phyloP scores from a whole-genome alignment of 1,284 basidiomycete species.

The Termitomyces sp. region DNA sequence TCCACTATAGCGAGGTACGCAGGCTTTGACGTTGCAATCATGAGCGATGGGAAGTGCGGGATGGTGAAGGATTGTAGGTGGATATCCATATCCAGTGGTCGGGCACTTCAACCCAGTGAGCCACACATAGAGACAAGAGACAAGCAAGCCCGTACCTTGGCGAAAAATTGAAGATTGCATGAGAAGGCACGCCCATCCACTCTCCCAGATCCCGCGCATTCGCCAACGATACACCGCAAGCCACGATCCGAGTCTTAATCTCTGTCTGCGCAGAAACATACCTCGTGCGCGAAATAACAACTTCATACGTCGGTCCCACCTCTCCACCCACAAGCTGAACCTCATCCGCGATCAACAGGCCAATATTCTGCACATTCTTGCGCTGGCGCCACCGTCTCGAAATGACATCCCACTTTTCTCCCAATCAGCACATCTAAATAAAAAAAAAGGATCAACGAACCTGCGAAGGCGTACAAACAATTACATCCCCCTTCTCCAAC shows the following conservation, averaged over 20 bases:
- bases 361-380: conserved; percentile 94
- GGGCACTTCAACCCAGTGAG: conserved; percentile 51
- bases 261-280: conserved; percentile 97
- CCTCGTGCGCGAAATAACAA: conserved; percentile 89
- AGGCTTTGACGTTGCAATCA: conserved; percentile 99
- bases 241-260: conserved; percentile 87
- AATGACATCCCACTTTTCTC: conserved; percentile 87
- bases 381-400: conserved; percentile 94
- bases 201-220: conserved; percentile 96
- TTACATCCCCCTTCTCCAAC: conserved; percentile 87
- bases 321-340: conserved; percentile 91
- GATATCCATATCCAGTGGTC: conserved; percentile 95
- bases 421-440: not conserved
- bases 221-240: conserved; percentile 91
- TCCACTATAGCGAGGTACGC: conserved; percentile 93
- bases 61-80: conserved; percentile 95
- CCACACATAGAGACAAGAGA: not conserved
- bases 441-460: conserved; percentile 29
- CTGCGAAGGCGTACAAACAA: conserved; percentile 88
- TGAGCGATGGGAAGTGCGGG: conserved; percentile 95
- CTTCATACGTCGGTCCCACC: conserved; percentile 94
- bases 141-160: conserved; percentile 54
- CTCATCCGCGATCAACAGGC: conserved; percentile 92
- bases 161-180: conserved; percentile 97
- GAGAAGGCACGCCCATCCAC: conserved; percentile 93